Percentiles rank a stretch among this genome's conserved stretches.
Conservation (phyloP, 2,329 filamentous ascomycete genomes). For the Scedosporium boydii region DNA sequence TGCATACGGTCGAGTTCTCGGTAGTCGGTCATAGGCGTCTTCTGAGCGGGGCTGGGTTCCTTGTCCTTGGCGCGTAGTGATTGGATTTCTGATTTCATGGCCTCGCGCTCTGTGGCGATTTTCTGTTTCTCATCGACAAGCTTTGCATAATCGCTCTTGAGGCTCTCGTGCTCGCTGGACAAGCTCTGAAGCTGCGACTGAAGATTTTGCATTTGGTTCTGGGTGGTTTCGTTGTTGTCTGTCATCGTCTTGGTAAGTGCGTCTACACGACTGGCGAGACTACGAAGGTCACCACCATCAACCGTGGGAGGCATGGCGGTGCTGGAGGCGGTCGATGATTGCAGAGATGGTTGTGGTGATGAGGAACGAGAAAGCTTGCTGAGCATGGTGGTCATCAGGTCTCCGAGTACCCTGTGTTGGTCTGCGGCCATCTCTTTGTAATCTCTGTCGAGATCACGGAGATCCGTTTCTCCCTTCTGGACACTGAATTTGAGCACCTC, state of each 20-base stretch:
- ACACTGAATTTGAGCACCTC: not conserved
- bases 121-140: not conserved
- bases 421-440: not conserved
- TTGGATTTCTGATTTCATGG: not conserved
- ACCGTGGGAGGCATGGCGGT: not conserved
- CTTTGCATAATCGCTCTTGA: slow-evolving; percentile 1
- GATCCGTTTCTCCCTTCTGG: not conserved
- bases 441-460: not conserved
- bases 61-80: not conserved
- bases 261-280: not conserved
- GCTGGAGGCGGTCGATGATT: not conserved
- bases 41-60: not conserved
- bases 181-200: not conserved
- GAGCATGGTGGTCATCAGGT: not conserved
- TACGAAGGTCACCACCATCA: not conserved
- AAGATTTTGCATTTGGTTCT: not conserved
- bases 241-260: not conserved
- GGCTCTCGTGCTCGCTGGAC: not conserved
- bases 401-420: not conserved
- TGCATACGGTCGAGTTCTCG: not conserved
- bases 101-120: not conserved
- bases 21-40: not conserved
- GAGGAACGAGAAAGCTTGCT: not conserved
- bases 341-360: not conserved
- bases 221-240: not conserved